Conservation (phyloP, 2,329 filamentous ascomycete genomes). For the Pezicula neosporulosa region DNA sequence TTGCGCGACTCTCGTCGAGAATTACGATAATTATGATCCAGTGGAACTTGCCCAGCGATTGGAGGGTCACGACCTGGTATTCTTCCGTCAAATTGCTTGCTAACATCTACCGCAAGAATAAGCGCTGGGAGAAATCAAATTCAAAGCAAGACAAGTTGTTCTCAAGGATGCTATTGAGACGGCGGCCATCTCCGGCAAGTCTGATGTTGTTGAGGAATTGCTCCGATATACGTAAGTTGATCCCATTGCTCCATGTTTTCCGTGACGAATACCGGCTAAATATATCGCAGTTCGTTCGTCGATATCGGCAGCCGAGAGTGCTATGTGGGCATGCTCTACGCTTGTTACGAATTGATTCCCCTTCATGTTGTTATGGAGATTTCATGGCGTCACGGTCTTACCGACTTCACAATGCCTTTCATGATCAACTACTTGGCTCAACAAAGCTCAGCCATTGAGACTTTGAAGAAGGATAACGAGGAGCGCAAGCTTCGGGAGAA, state of each 20-base stretch:
- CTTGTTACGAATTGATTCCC: conserved; percentile 95
- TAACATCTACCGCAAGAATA: conserved; percentile 99
- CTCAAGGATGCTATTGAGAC: conserved; percentile 99
- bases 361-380: conserved; percentile 92
- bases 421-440: conserved; percentile 98
- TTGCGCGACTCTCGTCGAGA: conserved; percentile 95
- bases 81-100: conserved; percentile 98
- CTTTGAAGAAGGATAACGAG: conserved; percentile 93
- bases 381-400: conserved; percentile 91
- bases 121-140: conserved; percentile 99
- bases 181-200: conserved; percentile 84
- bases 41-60: conserved; percentile 87
- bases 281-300: conserved; percentile 81
- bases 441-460: conserved; percentile 80
- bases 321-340: conserved; percentile 99
- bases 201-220: conserved; percentile 91
- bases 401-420: conserved; percentile 99
- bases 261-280: conserved; percentile 30
- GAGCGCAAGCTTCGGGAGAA: conserved; percentile 77
- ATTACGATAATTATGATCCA: conserved; percentile 98
- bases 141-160: conserved; percentile 99
- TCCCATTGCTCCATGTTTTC: neutral
- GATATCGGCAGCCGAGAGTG: conserved; percentile 98
- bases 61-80: conserved; percentile 96
- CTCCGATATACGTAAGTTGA: conserved; percentile 89